A percentile compares a stretch with the other conserved stretches of the same genome.
phyloP scores from a whole-genome alignment of 495 filamentous ascomycete species.

The Eremomyces bilateralis region DNA sequence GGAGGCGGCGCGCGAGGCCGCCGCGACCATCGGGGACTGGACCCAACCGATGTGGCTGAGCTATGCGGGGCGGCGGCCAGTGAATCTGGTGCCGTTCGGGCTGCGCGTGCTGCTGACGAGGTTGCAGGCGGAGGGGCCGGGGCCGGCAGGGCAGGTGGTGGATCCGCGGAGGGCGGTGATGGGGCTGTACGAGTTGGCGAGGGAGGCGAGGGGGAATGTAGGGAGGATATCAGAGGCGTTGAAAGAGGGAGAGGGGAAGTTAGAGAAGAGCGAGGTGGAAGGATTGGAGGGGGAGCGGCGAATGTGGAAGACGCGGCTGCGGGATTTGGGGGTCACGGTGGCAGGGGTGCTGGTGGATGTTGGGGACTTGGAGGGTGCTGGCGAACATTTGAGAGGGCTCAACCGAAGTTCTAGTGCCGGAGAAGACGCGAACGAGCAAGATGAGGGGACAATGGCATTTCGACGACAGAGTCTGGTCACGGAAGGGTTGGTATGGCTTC shows the following conservation, averaged over 20 bases:
- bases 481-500: slow-evolving; percentile 43
- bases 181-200: slow-evolving; percentile 67
- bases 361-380: slow-evolving; percentile 64
- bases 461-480: slow-evolving; percentile 17
- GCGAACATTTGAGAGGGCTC: slow-evolving; percentile 36
- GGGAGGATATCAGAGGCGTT: slow-evolving; percentile 13
- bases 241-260: slow-evolving; percentile 13
- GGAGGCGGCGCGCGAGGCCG: slow-evolving; percentile 69
- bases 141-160: no score
- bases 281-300: slow-evolving; percentile 13
- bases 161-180: no score
- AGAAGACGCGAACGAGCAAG: slow-evolving; percentile 12
- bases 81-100: slow-evolving; percentile 68
- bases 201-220: slow-evolving; percentile 43
- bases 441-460: no score
- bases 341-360: slow-evolving; percentile 74
- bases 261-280: slow-evolving; percentile 17
- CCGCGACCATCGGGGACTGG: no score
- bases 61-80: no score
- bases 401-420: no score
- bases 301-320: slow-evolving; percentile 46
- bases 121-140: slow-evolving; percentile 66
- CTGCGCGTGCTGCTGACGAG: slow-evolving; percentile 61
- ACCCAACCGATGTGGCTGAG: no score
- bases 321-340: slow-evolving; percentile 54